Evolutionary conservation across 2,329 filamentous ascomycete species (phyloP).

Genomic region (Zymoseptoria brevis): DNA sequence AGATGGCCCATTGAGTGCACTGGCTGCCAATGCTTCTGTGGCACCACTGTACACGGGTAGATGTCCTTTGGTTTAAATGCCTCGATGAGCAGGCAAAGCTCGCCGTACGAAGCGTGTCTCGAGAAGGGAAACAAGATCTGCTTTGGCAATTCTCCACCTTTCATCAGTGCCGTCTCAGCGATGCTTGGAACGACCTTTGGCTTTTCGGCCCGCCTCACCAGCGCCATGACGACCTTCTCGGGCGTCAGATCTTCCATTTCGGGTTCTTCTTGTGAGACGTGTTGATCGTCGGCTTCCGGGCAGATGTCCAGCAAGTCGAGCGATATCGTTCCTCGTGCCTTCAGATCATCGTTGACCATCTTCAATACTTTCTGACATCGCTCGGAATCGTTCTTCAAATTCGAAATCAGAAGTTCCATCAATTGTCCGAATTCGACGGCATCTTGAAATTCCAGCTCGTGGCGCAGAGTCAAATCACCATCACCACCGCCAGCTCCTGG

Average conservation of each 20-base stretch:
- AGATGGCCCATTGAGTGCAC: conserved; percentile 56
- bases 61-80: conserved; percentile 67
- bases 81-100: conserved; percentile 63
- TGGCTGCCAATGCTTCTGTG: conserved; percentile 52
- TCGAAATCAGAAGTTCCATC: conserved; percentile 34
- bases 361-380: conserved; percentile 30
- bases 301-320: conserved; percentile 21
- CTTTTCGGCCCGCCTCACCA: conserved; percentile 23
- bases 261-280: conserved; percentile 32
- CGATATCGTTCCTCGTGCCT: conserved; percentile 13
- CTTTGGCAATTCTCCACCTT: conserved; percentile 15
- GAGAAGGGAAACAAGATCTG: conserved; percentile 67
- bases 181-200: conserved; percentile 14
- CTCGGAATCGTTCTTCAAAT: conserved; percentile 30
- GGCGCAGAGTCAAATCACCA: conserved; percentile 61
- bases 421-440: conserved; percentile 44
- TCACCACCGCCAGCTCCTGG: conserved; percentile 70
- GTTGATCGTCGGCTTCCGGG: conserved; percentile 11
- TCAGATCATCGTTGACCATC: conserved; percentile 26
- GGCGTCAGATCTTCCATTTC: conserved; percentile 39
- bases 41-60: conserved; percentile 67
- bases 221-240: conserved; percentile 23
- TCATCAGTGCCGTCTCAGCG: neutral
- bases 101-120: conserved; percentile 76
- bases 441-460: conserved; percentile 56